Evolutionary conservation across 2,329 filamentous ascomycete species (phyloP).

Genomic region (Cladosporium sp.): DNA sequence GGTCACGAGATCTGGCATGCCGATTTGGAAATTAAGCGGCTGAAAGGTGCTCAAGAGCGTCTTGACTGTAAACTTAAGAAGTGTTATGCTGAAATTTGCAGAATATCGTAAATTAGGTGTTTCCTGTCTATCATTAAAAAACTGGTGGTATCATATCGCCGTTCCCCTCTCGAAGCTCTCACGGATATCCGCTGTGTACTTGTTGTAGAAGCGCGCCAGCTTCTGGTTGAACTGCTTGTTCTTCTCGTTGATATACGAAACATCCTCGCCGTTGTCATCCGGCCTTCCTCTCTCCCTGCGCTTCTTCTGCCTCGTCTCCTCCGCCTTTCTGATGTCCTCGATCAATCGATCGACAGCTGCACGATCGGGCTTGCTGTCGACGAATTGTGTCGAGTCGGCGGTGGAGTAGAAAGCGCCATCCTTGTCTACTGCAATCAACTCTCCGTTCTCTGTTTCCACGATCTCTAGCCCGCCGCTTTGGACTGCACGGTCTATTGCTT

Average conservation of each 20-base stretch:
- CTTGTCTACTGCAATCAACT: slow-evolving; percentile 89
- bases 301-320: slow-evolving; percentile 82
- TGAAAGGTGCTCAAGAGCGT: too few relatives aligned
- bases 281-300: slow-evolving; percentile 70
- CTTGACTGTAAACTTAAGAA: too few relatives aligned
- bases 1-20: too few relatives aligned
- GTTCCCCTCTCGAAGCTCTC: slow-evolving; percentile 97
- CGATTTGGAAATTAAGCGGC: too few relatives aligned
- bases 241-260: slow-evolving; percentile 99
- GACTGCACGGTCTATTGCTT: slow-evolving; percentile 78
- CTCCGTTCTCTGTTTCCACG: slow-evolving; percentile 90
- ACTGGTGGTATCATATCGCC: slow-evolving; percentile 62
- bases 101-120: not conserved
- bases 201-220: slow-evolving; percentile 91
- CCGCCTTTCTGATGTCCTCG: slow-evolving; percentile 77
- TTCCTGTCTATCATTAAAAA: not conserved
- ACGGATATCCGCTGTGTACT: slow-evolving; percentile 94
- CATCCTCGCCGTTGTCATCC: slow-evolving; percentile 74
- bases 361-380: slow-evolving; percentile 80
- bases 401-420: slow-evolving; percentile 89
- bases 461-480: slow-evolving; percentile 82
- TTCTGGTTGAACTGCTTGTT: slow-evolving; percentile 99
- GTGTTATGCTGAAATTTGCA: too few relatives aligned
- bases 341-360: slow-evolving; percentile 85
- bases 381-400: slow-evolving; percentile 73